These are phyloP conservation scores for Lyophyllum shimeji DNA, from an alignment of 768 basidiomycete genomes.

Conservation along the genomic window DNA sequence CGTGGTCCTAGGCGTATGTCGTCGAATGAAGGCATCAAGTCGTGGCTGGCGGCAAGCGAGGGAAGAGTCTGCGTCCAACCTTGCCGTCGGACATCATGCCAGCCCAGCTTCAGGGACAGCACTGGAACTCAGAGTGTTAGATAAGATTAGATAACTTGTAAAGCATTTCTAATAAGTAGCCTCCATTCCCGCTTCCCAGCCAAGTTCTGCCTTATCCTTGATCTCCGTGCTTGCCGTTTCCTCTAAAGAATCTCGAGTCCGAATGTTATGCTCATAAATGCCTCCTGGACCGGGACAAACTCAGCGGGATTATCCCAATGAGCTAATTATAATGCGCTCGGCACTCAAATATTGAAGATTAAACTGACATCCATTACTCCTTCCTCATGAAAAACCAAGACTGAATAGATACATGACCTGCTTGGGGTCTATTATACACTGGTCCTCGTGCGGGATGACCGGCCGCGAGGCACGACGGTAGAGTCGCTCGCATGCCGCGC, in stretches of 20 bases:
- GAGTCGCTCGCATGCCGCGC: conserved; percentile 28
- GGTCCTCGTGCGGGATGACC: conserved; percentile 33
- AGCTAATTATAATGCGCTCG: too few species aligned
- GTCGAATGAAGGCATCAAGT: conserved; percentile 3
- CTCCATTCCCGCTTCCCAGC: too few species aligned
- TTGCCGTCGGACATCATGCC: neutral
- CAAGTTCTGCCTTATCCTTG: too few species aligned
- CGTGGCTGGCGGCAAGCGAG: neutral
- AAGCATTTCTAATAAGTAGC: too few species aligned
- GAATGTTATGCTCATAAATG: too few species aligned
- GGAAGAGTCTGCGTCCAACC: neutral
- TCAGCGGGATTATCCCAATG: too few species aligned
- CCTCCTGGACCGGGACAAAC: too few species aligned
- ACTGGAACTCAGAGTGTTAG: too few species aligned
- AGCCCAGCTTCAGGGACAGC: neutral
- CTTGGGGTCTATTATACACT: conserved; percentile 6
- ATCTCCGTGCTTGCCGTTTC: too few species aligned
- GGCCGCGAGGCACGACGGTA: conserved; percentile 33
- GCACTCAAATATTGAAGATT: too few species aligned
- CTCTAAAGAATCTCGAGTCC: too few species aligned
- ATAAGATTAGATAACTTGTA: too few species aligned
- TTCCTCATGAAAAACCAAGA: neutral
- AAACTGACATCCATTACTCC: neutral
- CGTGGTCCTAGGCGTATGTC: neutral
- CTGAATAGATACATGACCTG: conserved; percentile 1